Percentiles rank a stretch among this genome's conserved stretches.
Conservation (phyloP, 1,139 yeast genomes). For the Pneumocystis jirovecii region DNA sequence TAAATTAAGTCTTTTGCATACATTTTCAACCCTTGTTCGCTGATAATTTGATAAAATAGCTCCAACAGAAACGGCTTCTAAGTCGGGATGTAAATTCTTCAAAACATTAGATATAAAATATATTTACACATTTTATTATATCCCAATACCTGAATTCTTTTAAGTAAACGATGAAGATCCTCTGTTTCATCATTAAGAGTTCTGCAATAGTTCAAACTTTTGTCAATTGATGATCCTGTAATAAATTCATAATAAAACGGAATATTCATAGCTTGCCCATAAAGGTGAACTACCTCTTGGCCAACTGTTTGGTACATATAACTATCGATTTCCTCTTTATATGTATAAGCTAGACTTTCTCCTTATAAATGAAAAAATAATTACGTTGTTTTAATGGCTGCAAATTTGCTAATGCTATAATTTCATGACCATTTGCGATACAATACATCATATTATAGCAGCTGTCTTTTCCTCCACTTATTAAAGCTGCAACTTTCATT, state of each 20-base stretch:
- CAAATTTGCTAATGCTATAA: slow-evolving; percentile 70
- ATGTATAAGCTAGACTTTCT: not conserved
- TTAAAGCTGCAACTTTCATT: slow-evolving; percentile 84
- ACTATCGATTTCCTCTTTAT: slow-evolving; percentile 58
- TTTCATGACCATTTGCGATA: slow-evolving; percentile 63
- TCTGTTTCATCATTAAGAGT: slow-evolving; percentile 75
- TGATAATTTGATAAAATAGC: slow-evolving; percentile 90
- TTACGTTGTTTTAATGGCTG: slow-evolving; percentile 36
- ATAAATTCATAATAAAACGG: slow-evolving; percentile 69
- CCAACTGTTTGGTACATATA: slow-evolving; percentile 99
- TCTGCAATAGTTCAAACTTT: slow-evolving; percentile 46
- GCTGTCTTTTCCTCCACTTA: slow-evolving; percentile 94
- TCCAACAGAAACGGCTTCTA: slow-evolving; percentile 83
- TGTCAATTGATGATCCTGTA: slow-evolving; percentile 47
- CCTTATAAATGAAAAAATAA: not conserved
- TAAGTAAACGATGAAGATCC: slow-evolving; percentile 46
- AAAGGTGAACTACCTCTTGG: slow-evolving; percentile 54
- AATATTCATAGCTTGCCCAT: slow-evolving; percentile 55
- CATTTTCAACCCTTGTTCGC: slow-evolving; percentile 82
- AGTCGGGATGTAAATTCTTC: slow-evolving; percentile 44
- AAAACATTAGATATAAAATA: slow-evolving; percentile 22
- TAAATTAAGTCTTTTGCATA: slow-evolving; percentile 57
- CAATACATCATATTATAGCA: slow-evolving; percentile 81
- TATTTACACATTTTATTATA: not conserved
- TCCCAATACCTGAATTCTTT: slow-evolving; percentile 10